Percentiles rank a stretch among this genome's conserved stretches.
These are phyloP conservation scores for Malassezia caprae DNA, from an alignment of 1,284 basidiomycete species.

Conservation along the genomic window DNA sequence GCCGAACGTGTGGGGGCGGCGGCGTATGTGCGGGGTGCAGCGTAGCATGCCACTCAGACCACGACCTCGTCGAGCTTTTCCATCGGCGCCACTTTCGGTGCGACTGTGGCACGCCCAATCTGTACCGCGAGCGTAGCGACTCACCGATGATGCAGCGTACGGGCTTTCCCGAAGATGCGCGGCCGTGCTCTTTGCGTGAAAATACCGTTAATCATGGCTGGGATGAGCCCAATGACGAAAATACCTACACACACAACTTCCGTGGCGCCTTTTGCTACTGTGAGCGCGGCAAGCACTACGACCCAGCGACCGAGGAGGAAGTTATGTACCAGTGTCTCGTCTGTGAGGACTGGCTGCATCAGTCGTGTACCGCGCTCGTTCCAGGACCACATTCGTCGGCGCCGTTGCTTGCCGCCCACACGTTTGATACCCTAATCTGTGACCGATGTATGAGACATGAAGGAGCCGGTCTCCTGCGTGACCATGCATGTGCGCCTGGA, in stretches of 20 bases:
- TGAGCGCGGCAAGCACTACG: conserved; percentile 44
- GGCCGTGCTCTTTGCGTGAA: conserved; percentile 28
- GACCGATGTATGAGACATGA: conserved; percentile 33
- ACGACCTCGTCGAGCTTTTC: conserved; percentile 47
- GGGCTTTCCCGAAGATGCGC: conserved; percentile 19
- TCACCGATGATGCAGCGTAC: conserved; percentile 1
- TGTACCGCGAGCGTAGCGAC: conserved; percentile 18
- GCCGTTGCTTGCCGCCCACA: conserved; percentile 30
- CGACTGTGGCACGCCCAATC: conserved; percentile 42
- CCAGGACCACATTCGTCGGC: not conserved
- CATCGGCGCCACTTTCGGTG: conserved; percentile 45
- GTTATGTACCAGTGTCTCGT: conserved; percentile 49
- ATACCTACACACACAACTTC: conserved; percentile 48
- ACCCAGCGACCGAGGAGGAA: conserved; percentile 49
- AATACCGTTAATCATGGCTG: conserved; percentile 16
- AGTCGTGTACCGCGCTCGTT: conserved; percentile 40
- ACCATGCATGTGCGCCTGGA: conserved; percentile 30
- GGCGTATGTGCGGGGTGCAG: conserved; percentile 50
- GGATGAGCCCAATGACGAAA: conserved; percentile 35
- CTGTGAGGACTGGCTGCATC: conserved; percentile 51
- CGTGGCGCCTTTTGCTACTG: conserved; percentile 50
- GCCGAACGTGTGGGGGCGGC: conserved; percentile 42
- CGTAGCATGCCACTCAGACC: conserved; percentile 48
- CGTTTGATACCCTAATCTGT: conserved; percentile 42
- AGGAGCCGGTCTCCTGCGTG: conserved; percentile 21